Percentiles rank a stretch among this genome's conserved stretches.
phyloP scores from a whole-genome alignment of 139 green algal species.

The Chlamydomonas sp. region DNA sequence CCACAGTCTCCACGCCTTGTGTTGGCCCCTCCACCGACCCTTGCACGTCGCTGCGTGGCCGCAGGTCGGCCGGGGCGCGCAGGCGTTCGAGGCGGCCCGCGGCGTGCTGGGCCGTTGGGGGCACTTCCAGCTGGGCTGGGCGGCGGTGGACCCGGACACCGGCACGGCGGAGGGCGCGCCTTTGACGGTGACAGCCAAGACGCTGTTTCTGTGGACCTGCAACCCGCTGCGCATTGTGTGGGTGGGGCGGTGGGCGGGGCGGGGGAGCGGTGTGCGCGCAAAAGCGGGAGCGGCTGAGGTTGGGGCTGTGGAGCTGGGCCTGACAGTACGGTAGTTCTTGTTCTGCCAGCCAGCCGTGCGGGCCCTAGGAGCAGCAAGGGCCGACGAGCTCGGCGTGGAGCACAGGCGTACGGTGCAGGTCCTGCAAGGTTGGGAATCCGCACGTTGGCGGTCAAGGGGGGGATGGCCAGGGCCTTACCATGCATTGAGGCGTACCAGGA shows the following conservation, averaged over 20 bases:
- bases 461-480: no score
- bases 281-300: background rate
- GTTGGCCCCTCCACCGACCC: no score
- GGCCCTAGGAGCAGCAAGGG: no score
- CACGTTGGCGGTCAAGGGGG: no score
- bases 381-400: no score
- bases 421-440: no score
- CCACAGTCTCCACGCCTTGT: no score
- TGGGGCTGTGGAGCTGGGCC: no score
- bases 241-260: background rate
- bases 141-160: conserved; percentile 47
- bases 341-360: no score
- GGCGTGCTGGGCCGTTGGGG: conserved; percentile 50
- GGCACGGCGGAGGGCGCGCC: conserved; percentile 9
- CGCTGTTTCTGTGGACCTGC: conserved; percentile 61
- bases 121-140: conserved; percentile 70
- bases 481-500: no score
- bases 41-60: background rate
- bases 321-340: no score
- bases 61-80: conserved; percentile 57
- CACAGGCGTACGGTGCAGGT: no score
- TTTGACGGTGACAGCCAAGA: conserved; percentile 54
- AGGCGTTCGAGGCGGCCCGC: conserved; percentile 44
- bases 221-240: conserved; percentile 62
- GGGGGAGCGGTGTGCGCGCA: background rate